Conservation (phyloP, 768 basidiomycete genomes). For the Auricularia auricula-judae region DNA sequence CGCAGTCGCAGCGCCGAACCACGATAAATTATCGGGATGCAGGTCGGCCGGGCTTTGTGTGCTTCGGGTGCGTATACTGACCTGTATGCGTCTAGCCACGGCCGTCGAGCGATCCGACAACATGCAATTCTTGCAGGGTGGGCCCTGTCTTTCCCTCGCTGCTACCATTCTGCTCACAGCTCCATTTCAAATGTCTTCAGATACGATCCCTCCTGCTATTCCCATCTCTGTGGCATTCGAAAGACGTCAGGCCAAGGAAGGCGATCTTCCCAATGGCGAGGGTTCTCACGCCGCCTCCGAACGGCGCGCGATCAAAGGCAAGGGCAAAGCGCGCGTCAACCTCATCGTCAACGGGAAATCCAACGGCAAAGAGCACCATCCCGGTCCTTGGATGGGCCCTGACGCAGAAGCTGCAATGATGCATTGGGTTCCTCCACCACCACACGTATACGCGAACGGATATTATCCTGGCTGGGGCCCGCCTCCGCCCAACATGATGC, state of each 20-base stretch:
- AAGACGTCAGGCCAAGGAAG: constrained; percentile 40
- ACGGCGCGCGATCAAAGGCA: neutral
- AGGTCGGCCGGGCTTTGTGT: constrained; percentile 35
- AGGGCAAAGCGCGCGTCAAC: neutral
- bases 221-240: constrained; percentile 49
- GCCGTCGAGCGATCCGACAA: constrained; percentile 54
- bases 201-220: constrained; percentile 56
- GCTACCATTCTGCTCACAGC: neutral
- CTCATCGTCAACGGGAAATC: neutral
- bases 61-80: neutral
- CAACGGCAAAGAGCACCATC: neutral
- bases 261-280: constrained; percentile 19
- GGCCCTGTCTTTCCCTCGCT: constrained; percentile 1
- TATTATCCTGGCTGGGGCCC: neutral
- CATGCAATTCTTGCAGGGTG: constrained; percentile 64
- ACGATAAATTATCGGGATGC: constrained; percentile 62
- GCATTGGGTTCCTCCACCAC: neutral
- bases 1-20: constrained; percentile 44
- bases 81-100: constrained; percentile 29
- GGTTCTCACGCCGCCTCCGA: neutral
- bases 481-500: neutral
- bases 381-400: neutral
- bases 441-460: neutral
- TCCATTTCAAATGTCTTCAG: constrained; percentile 23
- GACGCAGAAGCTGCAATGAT: neutral